Evolutionary conservation across 108 stramenopile species (phyloP).

Genomic region (Stephanodiscus minutulus): DNA sequence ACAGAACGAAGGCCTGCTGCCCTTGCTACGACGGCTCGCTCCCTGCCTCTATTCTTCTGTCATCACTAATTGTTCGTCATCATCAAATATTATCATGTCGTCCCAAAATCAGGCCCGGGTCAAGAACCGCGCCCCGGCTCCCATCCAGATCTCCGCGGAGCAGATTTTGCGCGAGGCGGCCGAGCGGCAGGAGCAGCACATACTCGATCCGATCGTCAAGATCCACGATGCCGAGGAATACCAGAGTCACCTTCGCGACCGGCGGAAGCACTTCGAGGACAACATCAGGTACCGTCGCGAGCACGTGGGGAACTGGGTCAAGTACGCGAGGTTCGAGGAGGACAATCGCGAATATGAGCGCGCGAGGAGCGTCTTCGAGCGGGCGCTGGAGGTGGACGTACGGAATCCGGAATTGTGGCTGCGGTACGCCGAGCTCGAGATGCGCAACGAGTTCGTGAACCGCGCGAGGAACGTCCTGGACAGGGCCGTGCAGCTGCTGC

Average conservation of each 20-base stretch:
- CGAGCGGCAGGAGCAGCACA: constrained; percentile 86
- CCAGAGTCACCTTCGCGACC: constrained; percentile 89
- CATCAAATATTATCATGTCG: constrained; percentile 54
- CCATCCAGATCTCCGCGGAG: constrained; percentile 99
- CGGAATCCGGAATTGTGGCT: constrained; percentile 92
- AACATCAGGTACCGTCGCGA: constrained; percentile 95
- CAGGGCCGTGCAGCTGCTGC: constrained; percentile 93
- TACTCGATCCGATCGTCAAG: constrained; percentile 78
- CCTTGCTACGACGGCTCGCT: too few species aligned
- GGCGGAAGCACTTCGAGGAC: constrained; percentile 94
- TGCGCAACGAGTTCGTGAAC: constrained; percentile 98
- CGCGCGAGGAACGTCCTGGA: constrained; percentile 98
- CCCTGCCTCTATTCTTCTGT: too few species aligned
- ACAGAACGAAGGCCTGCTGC: too few species aligned
- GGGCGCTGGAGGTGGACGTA: constrained; percentile 95
- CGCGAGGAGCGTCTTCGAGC: constrained; percentile 96
- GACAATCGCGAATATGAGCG: constrained; percentile 97
- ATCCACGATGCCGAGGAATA: constrained; percentile 98
- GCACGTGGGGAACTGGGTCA: constrained; percentile 96
- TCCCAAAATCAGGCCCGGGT: constrained; percentile 57
- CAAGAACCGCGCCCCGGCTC: constrained; percentile 99
- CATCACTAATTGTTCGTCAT: too few species aligned
- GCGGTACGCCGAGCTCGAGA: constrained; percentile 97
- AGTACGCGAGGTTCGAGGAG: constrained; percentile 98
- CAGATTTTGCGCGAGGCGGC: constrained; percentile 97